A percentile compares a stretch with the other conserved stretches of the same genome.
Conservation (phyloP, 1,284 basidiomycete genomes). For the Malassezia psittaci region DNA sequence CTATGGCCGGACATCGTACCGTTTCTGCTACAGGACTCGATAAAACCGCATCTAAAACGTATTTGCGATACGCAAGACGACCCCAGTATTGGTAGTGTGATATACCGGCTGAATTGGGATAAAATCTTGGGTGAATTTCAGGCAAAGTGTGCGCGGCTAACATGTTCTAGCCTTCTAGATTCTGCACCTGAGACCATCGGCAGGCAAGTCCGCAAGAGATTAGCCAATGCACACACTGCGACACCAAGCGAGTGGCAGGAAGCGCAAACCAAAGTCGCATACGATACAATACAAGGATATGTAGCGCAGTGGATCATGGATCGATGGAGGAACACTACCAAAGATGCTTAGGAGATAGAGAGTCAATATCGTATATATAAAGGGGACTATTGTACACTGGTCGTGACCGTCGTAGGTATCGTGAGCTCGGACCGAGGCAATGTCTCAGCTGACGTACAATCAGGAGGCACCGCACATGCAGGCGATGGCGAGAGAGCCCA, state of each 20-base stretch:
- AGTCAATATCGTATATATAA: neutral
- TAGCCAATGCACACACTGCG: neutral
- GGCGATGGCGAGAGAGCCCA: constrained; percentile 6
- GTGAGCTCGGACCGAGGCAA: neutral
- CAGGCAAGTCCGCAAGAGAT: neutral
- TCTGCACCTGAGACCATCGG: constrained; percentile 8
- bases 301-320: neutral
- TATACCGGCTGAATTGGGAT: constrained; percentile 10
- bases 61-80: constrained; percentile 14
- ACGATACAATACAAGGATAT: neutral
- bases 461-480: too few relatives aligned
- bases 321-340: neutral
- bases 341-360: neutral
- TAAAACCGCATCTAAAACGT: constrained; percentile 3
- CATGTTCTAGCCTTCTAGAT: neutral
- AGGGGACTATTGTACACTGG: neutral
- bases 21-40: neutral
- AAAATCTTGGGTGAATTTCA: neutral
- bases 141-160: neutral
- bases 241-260: neutral
- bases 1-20: constrained; percentile 11
- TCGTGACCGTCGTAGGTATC: neutral
- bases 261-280: neutral
- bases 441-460: too few relatives aligned
- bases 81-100: neutral